Conservation (phyloP, 495 filamentous ascomycete species). For the Podospora appendiculata region DNA sequence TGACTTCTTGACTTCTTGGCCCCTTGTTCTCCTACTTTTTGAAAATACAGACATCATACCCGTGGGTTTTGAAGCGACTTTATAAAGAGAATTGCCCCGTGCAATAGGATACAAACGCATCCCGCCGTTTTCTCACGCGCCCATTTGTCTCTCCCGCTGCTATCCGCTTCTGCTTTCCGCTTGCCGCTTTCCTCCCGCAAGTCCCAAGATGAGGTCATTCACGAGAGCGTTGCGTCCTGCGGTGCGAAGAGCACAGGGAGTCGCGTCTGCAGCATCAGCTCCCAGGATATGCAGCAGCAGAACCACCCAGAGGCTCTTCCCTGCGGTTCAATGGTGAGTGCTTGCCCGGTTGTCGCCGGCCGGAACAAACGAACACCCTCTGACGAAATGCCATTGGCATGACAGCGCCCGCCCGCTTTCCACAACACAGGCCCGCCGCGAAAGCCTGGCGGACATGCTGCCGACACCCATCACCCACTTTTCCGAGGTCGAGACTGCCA, state of each 20-base stretch:
- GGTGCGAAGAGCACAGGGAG: constrained; percentile 43
- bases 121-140: background rate
- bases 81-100: background rate
- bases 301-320: constrained; percentile 2
- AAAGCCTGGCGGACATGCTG: constrained; percentile 61
- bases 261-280: constrained; percentile 18
- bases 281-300: constrained; percentile 16
- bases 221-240: constrained; percentile 60
- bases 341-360: too few species aligned
- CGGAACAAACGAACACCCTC: too few species aligned
- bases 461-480: constrained; percentile 92
- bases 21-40: too few species aligned
- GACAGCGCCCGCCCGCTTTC: constrained; percentile 56
- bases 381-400: background rate
- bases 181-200: background rate
- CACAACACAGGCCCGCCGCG: constrained; percentile 53
- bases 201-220: constrained; percentile 57
- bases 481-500: constrained; percentile 81
- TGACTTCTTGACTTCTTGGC: too few species aligned
- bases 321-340: constrained; percentile 18
- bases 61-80: background rate
- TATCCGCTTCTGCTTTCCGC: constrained; percentile 1
- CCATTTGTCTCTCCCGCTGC: background rate
- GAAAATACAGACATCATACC: too few species aligned
- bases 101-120: background rate